Percentiles rank a stretch among this genome's conserved stretches.
These are phyloP conservation scores for Magnusiomyces ingens DNA, from an alignment of 1,139 yeast genomes.

Conservation along the genomic window DNA sequence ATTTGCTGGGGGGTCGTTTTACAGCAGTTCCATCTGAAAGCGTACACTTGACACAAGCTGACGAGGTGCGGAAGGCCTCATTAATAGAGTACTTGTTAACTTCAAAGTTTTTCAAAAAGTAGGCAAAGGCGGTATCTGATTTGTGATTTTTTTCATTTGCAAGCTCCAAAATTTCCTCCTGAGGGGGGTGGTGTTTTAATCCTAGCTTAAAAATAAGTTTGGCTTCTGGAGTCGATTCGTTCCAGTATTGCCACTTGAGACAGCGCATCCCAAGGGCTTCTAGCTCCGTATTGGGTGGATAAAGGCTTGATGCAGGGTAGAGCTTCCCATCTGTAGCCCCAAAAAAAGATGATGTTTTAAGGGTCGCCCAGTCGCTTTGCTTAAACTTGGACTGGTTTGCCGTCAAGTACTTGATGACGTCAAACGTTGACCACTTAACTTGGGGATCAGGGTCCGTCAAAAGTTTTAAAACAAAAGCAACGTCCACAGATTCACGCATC, in stretches of 20 bases:
- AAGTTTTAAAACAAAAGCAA: constrained; percentile 34
- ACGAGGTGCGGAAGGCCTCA: constrained; percentile 14
- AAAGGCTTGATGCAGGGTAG: constrained; percentile 26
- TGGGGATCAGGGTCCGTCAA: constrained; percentile 26
- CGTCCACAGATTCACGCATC: constrained; percentile 36
- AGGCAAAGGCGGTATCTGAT: constrained; percentile 27
- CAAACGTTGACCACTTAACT: constrained; percentile 34
- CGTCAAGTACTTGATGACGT: constrained; percentile 33
- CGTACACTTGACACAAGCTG: constrained; percentile 25
- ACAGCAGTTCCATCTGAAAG: constrained; percentile 15
- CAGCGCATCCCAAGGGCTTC: constrained; percentile 28
- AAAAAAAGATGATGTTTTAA: constrained; percentile 30
- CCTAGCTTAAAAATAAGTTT: constrained; percentile 31
- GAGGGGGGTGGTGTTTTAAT: constrained; percentile 27
- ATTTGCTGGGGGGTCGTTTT: constrained; percentile 24
- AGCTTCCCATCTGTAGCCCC: constrained; percentile 20
- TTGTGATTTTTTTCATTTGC: constrained; percentile 11
- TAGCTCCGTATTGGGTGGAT: constrained; percentile 30
- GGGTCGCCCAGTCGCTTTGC: constrained; percentile 29
- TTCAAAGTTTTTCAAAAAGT: constrained; percentile 13
- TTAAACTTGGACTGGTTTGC: constrained; percentile 26
- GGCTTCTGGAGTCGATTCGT: constrained; percentile 28
- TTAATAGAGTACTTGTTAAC: constrained; percentile 22
- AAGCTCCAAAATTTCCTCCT: constrained; percentile 22
- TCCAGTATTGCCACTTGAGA: constrained; percentile 31